These are phyloP conservation scores for Fusarium verticillioides DNA, from an alignment of 2,329 filamentous ascomycete species.

Conservation along the genomic window DNA sequence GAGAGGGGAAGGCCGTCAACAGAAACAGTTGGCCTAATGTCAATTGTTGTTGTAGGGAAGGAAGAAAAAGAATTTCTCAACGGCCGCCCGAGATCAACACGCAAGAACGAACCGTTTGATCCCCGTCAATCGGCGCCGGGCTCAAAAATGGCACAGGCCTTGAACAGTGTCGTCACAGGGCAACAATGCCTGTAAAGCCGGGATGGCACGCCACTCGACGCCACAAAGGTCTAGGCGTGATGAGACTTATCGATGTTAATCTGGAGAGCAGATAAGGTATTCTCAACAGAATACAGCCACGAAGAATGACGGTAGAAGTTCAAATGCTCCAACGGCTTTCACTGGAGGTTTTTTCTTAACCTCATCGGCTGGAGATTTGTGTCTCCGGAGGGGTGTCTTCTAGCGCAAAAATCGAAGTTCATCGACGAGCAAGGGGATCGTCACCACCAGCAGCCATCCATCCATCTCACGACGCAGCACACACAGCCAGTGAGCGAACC, in stretches of 20 bases:
- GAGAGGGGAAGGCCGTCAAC: neutral
- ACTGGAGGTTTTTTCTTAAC: slow-evolving; percentile 26
- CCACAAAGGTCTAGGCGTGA: slow-evolving; percentile 36
- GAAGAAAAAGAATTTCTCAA: slow-evolving; percentile 26
- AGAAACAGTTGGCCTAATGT: neutral
- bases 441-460: slow-evolving; percentile 12
- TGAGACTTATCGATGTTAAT: neutral
- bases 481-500: neutral
- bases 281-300: neutral
- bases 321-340: neutral
- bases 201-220: slow-evolving; percentile 37
- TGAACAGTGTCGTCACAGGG: slow-evolving; percentile 45
- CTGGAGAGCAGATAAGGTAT: neutral
- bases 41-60: slow-evolving; percentile 7
- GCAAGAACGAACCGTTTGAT: slow-evolving; percentile 21
- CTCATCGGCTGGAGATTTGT: slow-evolving; percentile 30
- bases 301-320: neutral
- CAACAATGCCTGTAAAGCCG: slow-evolving; percentile 22
- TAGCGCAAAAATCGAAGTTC: slow-evolving; percentile 18
- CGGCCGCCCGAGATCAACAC: neutral
- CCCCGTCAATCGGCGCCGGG: slow-evolving; percentile 3
- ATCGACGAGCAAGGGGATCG: slow-evolving; percentile 13
- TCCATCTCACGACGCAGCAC: slow-evolving; percentile 9
- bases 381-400: slow-evolving; percentile 10
- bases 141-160: slow-evolving; percentile 43